phyloP scores from a whole-genome alignment of 306 rosid species.

The Luffa acutangula region DNA sequence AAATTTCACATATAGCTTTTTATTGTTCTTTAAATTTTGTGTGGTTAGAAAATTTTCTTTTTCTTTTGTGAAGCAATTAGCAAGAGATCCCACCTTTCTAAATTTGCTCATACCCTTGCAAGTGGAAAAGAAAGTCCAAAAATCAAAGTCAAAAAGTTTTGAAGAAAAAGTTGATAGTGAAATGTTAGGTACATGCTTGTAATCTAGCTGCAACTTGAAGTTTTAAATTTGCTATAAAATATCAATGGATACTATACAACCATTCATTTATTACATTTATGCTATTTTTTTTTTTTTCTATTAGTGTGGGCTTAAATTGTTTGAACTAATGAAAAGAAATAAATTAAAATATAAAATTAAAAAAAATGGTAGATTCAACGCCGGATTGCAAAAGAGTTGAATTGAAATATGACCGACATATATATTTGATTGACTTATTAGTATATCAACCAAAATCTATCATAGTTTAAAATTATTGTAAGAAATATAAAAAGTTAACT shows the following conservation, averaged over 20 bases:
- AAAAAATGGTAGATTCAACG: neutral
- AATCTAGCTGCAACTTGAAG: neutral
- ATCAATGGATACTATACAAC: neutral
- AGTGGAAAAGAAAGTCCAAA: conserved; percentile 2
- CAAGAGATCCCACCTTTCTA: neutral
- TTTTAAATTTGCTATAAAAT: neutral
- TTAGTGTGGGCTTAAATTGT: too few relatives aligned
- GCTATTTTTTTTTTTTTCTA: too few relatives aligned
- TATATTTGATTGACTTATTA: too few relatives aligned
- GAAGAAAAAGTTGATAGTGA: neutral
- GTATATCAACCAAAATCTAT: too few relatives aligned
- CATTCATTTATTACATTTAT: neutral
- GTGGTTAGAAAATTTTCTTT: neutral
- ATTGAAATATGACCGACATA: neutral
- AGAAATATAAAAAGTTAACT: too few relatives aligned
- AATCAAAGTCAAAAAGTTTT: neutral
- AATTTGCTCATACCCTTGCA: neutral
- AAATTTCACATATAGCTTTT: neutral
- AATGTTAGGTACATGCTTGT: neutral
- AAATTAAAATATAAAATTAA: neutral
- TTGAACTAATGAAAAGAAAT: too few relatives aligned
- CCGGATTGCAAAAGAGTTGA: neutral
- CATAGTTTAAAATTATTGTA: too few relatives aligned
- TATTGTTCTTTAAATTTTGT: neutral
- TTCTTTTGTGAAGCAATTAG: neutral